Base-by-base conservation (phyloP, 257 asterid species). In the Prunella vulgaris region DNA sequence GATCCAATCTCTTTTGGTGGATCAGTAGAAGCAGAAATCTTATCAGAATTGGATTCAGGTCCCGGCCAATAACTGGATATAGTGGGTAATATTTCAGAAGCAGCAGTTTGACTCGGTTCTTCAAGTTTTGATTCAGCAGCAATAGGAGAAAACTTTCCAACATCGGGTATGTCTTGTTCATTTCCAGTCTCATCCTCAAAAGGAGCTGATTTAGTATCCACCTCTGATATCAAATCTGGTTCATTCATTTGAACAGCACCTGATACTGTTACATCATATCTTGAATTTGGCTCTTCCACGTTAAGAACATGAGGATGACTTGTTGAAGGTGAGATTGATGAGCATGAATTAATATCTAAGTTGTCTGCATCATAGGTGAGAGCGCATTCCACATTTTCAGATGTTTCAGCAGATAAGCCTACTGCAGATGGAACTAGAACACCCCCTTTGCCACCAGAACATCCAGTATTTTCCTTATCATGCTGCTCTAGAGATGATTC, bases 61-160 rank as follows among this genome's bases (percentile, higher is more conserved):
- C 73, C 80, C 68, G 68, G 82, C 46, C 33, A 72, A 77, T 70
- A 70, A n/a, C 53, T 38, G 57, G 71, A 15, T 57, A 25, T 1
- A 25, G 28, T 1, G 28, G 28, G 1, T 25, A 60, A 42, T 80
- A 76, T 86, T 72, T 78, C 68, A 71, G 87, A 71, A 72, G 76
- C 64, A 37, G 78, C 79, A 18, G 77, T 63, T 32, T 82, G 80
- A 75, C 82, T 78, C 70, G 85, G 80, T 83, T 82, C 96, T 83
- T 90, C 86, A 72, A 88, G 87, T 74, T 88, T 93, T 30, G 96
- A 78, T 76, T 93, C 92, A 27, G 90, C 95, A 28, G 89, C 97
- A 71, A 87, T 56, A 79, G 87, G 87, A 74, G 92, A 74, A 18
- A 32, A 8, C 8, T 46, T 63, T 25, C 77, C 56, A 15, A 21